phyloP scores from a whole-genome alignment of 345 rosid species.

The Arabidopsis arenosa region DNA sequence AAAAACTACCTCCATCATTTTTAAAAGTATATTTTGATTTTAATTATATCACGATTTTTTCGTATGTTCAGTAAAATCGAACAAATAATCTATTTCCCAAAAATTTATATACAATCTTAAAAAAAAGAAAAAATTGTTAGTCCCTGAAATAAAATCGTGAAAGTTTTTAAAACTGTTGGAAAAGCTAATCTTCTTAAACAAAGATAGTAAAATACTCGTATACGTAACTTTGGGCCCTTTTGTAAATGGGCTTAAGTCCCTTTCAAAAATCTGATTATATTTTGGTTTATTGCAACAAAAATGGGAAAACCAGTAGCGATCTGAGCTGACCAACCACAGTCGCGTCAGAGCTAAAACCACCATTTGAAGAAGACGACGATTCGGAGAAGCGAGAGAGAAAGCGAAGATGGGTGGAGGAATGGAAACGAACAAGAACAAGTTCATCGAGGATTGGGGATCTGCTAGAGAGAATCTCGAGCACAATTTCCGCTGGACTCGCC shows the following conservation, averaged over 20 bases:
- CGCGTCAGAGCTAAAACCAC: slow-evolving; percentile 18
- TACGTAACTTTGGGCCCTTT: not conserved
- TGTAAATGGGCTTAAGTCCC: not conserved
- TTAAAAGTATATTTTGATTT: too few species aligned
- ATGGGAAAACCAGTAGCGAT: slow-evolving; percentile 22
- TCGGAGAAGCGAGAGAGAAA: slow-evolving; percentile 28
- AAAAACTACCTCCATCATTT: not conserved
- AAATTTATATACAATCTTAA: too few species aligned
- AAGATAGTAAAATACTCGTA: not conserved
- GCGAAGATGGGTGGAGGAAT: slow-evolving; percentile 88
- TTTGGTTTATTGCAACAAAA: not conserved
- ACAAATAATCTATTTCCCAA: not conserved
- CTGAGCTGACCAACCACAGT: slow-evolving; percentile 1
- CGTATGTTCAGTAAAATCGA: too few species aligned
- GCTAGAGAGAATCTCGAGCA: slow-evolving; percentile 90
- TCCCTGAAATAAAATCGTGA: too few species aligned
- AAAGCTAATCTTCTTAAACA: too few species aligned
- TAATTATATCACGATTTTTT: not conserved
- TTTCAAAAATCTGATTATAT: not conserved
- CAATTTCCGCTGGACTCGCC: slow-evolving; percentile 96
- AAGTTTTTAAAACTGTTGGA: too few species aligned
- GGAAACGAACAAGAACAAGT: slow-evolving; percentile 89
- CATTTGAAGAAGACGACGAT: slow-evolving; percentile 9
- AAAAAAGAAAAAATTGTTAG: too few species aligned
- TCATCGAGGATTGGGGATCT: slow-evolving; percentile 89